phyloP scores from a whole-genome alignment of 306 rosid genomes.

The Citrullus colocynthis region DNA sequence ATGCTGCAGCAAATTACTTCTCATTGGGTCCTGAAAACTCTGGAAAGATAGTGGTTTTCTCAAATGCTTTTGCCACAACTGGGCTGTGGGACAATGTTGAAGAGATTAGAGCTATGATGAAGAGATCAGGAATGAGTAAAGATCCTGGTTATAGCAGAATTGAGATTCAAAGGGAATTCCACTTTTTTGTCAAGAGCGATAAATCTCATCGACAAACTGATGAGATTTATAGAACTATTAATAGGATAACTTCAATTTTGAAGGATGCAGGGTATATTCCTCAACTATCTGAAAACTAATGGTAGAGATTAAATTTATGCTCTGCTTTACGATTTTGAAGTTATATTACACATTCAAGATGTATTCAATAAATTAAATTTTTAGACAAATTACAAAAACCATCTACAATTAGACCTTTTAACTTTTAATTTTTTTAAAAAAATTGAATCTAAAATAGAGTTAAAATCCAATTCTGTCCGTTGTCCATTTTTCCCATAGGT shows the following conservation, averaged over 20 bases:
- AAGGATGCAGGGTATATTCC: constrained; percentile 40
- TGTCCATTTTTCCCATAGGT: no score
- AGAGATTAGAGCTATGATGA: constrained; percentile 47
- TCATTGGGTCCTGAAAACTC: constrained; percentile 38
- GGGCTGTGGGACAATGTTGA: constrained; percentile 62
- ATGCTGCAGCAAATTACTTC: constrained; percentile 51
- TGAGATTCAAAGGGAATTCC: constrained; percentile 44
- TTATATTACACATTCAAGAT: no score
- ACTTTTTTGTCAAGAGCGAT: constrained; percentile 42
- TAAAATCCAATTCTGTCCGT: no score
- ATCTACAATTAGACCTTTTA: no score
- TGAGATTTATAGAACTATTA: constrained; percentile 40
- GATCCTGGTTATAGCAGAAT: constrained; percentile 74
- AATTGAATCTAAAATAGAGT: no score
- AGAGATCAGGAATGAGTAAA: constrained; percentile 41
- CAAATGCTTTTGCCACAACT: constrained; percentile 58
- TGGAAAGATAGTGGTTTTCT: constrained; percentile 50
- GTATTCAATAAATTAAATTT: no score
- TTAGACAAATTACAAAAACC: no score
- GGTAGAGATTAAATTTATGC: neutral
- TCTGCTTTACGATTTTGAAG: no score
- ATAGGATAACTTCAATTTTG: constrained; percentile 29
- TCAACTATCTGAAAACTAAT: constrained; percentile 9
- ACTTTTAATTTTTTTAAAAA: no score
- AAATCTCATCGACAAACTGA: constrained; percentile 30